Evolutionary conservation across 441 rosid species (phyloP).

Genomic region (Cnidoscolus chayamansa): DNA sequence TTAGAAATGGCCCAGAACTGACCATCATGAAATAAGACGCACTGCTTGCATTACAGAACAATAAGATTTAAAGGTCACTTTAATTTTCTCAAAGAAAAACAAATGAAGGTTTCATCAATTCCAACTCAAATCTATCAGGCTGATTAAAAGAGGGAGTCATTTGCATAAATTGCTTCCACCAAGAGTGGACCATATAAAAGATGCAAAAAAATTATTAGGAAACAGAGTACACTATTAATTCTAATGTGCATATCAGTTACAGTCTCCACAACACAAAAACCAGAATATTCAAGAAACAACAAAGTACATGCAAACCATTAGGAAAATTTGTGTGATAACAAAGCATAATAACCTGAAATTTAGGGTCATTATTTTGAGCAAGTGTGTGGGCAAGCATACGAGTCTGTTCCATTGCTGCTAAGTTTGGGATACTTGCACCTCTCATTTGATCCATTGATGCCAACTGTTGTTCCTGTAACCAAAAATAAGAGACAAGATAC

Average conservation of each 20-base stretch:
- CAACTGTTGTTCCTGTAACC: conserved; percentile 66
- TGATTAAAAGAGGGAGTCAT: not conserved
- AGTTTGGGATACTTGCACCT: conserved; percentile 51
- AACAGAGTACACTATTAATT: not conserved
- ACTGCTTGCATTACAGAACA: not conserved
- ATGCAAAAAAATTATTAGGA: not conserved
- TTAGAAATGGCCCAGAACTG: not conserved
- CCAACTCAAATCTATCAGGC: not conserved
- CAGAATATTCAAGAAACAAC: conserved; percentile 8
- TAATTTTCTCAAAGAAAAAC: not conserved
- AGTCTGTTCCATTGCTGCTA: conserved; percentile 96
- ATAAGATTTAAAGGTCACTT: not conserved
- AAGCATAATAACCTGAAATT: conserved; percentile 72
- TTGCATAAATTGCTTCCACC: not conserved
- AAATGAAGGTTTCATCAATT: not conserved
- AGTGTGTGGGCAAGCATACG: conserved; percentile 92
- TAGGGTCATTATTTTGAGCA: conserved; percentile 83
- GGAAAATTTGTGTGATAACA: conserved; percentile 13
- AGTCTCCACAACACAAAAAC: not conserved
- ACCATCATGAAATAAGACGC: not conserved
- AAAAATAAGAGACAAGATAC: conserved; percentile 13
- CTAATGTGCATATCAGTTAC: not conserved
- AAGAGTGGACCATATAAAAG: not conserved
- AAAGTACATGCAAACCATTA: conserved; percentile 16
- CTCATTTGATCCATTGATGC: conserved; percentile 56